A percentile compares a stretch with the other conserved stretches of the same genome.
phyloP scores from a whole-genome alignment of 768 basidiomycete species.

The Kwoniella mangroviensis region DNA sequence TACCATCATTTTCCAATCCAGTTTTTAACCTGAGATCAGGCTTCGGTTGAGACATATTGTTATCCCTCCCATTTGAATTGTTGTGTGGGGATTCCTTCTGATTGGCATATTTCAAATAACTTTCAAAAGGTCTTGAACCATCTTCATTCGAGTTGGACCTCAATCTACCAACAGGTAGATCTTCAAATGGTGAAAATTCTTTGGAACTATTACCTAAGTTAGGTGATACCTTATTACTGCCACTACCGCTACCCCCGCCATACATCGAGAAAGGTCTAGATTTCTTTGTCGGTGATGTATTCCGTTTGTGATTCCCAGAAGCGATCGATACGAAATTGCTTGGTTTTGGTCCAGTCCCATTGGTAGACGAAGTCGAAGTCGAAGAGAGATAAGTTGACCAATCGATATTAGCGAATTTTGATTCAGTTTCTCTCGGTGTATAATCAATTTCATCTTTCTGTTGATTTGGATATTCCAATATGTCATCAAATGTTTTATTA shows the following conservation, averaged over 20 bases:
- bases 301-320: background rate
- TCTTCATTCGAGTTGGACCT: slow-evolving; percentile 13
- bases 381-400: slow-evolving; percentile 13
- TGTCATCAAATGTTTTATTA: slow-evolving; percentile 29
- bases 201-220: background rate
- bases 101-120: slow-evolving; percentile 5
- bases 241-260: background rate
- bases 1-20: slow-evolving; percentile 17
- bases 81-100: slow-evolving; percentile 9
- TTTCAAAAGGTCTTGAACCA: slow-evolving; percentile 25
- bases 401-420: slow-evolving; percentile 30
- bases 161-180: slow-evolving; percentile 22
- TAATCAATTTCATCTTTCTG: slow-evolving; percentile 24
- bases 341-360: background rate
- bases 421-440: slow-evolving; percentile 38
- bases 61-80: background rate
- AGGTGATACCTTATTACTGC: background rate
- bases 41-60: slow-evolving; percentile 9
- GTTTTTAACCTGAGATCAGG: slow-evolving; percentile 30
- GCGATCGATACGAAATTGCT: slow-evolving; percentile 6
- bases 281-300: slow-evolving; percentile 9
- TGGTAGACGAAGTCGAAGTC: background rate
- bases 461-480: slow-evolving; percentile 26
- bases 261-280: slow-evolving; percentile 14
- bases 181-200: slow-evolving; percentile 36